Evolutionary conservation across 805 yeast species (phyloP).

Genomic region (Candida xyloterini): DNA sequence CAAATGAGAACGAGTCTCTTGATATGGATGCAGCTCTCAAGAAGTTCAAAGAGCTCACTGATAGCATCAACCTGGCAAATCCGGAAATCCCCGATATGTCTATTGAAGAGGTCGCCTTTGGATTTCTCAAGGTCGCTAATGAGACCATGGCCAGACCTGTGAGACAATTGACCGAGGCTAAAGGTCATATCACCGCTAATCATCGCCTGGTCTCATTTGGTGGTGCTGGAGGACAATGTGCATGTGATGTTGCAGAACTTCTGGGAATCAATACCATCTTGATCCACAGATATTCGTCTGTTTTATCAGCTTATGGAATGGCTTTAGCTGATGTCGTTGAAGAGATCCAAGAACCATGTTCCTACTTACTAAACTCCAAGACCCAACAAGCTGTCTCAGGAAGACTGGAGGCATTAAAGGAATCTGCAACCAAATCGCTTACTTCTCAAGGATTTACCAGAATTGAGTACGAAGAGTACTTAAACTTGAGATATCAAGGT

Average conservation of each 20-base stretch:
- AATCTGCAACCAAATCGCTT: slow-evolving; percentile 41
- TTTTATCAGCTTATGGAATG: slow-evolving; percentile 86
- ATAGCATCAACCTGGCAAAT: slow-evolving; percentile 51
- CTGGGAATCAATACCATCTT: slow-evolving; percentile 67
- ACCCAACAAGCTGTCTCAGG: slow-evolving; percentile 36
- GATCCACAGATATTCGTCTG: slow-evolving; percentile 78
- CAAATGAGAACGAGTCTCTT: slow-evolving; percentile 63
- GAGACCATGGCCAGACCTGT: slow-evolving; percentile 89
- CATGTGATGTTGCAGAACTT: slow-evolving; percentile 68
- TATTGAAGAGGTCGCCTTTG: slow-evolving; percentile 70
- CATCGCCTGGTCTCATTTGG: slow-evolving; percentile 84
- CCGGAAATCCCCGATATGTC: slow-evolving; percentile 42
- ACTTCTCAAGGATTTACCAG: slow-evolving; percentile 51
- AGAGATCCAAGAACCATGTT: slow-evolving; percentile 71
- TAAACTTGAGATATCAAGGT: slow-evolving; percentile 81
- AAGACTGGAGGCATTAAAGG: slow-evolving; percentile 45
- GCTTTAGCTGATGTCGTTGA: slow-evolving; percentile 81
- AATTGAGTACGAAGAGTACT: slow-evolving; percentile 56
- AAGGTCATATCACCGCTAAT: slow-evolving; percentile 62
- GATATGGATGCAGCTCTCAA: slow-evolving; percentile 51
- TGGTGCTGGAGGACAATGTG: slow-evolving; percentile 94
- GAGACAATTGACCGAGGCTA: slow-evolving; percentile 79
- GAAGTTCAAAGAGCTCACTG: slow-evolving; percentile 54
- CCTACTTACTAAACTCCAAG: slow-evolving; percentile 37
- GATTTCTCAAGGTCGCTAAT: slow-evolving; percentile 79